Evolutionary conservation across 768 basidiomycete genomes (phyloP).

Genomic region (Panellus pusillus): DNA sequence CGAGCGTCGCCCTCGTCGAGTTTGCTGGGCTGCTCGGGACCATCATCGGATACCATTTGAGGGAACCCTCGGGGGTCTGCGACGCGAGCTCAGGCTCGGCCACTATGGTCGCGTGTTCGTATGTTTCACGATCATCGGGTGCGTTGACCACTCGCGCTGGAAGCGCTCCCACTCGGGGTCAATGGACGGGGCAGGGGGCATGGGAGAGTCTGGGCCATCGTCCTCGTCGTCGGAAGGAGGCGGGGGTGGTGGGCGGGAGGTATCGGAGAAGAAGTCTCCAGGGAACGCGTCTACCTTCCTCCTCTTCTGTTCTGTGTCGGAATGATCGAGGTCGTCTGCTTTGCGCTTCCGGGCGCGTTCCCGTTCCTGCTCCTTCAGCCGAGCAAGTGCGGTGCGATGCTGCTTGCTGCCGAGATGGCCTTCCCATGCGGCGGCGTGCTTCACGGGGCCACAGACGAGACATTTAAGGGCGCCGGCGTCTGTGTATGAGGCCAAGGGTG

Average conservation of each 20-base stretch:
- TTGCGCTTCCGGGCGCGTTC: slow-evolving; percentile 38
- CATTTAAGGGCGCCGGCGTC: slow-evolving; percentile 70
- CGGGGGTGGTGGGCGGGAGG: slow-evolving; percentile 48
- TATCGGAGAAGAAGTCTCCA: slow-evolving; percentile 80
- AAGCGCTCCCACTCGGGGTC: slow-evolving; percentile 78
- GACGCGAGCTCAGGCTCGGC: slow-evolving; percentile 64
- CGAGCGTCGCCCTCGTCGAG: slow-evolving; percentile 47
- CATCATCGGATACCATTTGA: slow-evolving; percentile 29
- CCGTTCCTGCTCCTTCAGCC: slow-evolving; percentile 37
- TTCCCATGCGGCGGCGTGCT: slow-evolving; percentile 83
- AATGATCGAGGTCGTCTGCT: slow-evolving; percentile 36
- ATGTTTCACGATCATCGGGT: slow-evolving; percentile 49
- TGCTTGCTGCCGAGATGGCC: slow-evolving; percentile 81
- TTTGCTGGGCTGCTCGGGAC: slow-evolving; percentile 30
- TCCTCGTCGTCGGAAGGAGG: slow-evolving; percentile 38
- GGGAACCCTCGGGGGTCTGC: slow-evolving; percentile 50
- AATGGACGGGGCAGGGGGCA: slow-evolving; percentile 32
- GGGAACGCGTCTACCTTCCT: slow-evolving; percentile 47
- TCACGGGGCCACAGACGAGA: slow-evolving; percentile 63
- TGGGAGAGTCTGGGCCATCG: slow-evolving; percentile 46
- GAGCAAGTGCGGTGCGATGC: slow-evolving; percentile 67
- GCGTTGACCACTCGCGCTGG: slow-evolving; percentile 60
- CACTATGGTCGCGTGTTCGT: slow-evolving; percentile 67
- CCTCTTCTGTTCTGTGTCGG: slow-evolving; percentile 31
- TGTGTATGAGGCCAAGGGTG: slow-evolving; percentile 73